These are phyloP conservation scores for Clitocybe nebularis DNA, from an alignment of 1,284 basidiomycete genomes.

Conservation along the genomic window DNA sequence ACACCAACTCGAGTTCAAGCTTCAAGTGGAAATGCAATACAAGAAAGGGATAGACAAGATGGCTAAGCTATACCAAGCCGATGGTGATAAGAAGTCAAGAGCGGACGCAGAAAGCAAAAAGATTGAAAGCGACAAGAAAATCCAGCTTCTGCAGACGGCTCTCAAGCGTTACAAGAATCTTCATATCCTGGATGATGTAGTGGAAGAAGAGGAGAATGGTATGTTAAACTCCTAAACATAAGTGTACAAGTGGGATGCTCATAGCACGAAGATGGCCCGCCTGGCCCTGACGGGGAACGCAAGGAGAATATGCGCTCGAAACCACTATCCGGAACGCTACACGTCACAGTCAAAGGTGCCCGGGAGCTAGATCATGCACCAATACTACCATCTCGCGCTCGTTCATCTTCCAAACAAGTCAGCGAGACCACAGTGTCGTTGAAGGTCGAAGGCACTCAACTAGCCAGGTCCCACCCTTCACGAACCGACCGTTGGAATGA, in stretches of 20 bases:
- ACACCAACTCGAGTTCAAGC: conserved; percentile 98
- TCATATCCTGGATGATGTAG: conserved; percentile 88
- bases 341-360: conserved; percentile 85
- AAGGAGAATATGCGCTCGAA: conserved; percentile 90
- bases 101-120: conserved; percentile 92
- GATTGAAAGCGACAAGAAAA: conserved; percentile 94
- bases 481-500: conserved; percentile 97
- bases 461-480: conserved; percentile 89
- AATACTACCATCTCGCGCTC: conserved; percentile 51
- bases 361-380: conserved; percentile 95
- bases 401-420: conserved; percentile 75
- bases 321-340: conserved; percentile 90
- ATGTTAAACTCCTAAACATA: conserved; percentile 17
- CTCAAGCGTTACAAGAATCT: conserved; percentile 96
- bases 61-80: conserved; percentile 90
- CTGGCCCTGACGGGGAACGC: conserved; percentile 79
- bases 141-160: conserved; percentile 87
- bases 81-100: conserved; percentile 92
- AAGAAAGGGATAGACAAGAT: conserved; percentile 99
- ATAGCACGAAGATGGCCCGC: conserved; percentile 24
- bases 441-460: conserved; percentile 94
- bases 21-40: conserved; percentile 98
- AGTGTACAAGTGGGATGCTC: not conserved
- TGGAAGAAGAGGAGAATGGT: conserved; percentile 78
- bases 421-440: conserved; percentile 90